Conservation (phyloP, 2,329 filamentous ascomycete species). For the Dothideomycetidae sp. region DNA sequence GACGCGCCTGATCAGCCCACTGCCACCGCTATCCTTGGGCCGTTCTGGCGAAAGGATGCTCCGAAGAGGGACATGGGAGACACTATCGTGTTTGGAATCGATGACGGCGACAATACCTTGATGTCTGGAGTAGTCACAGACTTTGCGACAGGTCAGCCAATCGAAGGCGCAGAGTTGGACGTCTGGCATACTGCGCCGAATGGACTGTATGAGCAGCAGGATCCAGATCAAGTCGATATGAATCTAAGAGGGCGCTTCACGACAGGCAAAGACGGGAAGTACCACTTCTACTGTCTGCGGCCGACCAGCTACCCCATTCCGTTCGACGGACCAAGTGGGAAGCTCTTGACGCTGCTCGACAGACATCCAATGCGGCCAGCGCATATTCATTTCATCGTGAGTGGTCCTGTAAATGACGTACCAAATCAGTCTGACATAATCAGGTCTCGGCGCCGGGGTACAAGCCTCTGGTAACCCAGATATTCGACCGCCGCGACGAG, state of each 20-base stretch:
- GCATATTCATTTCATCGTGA: slow-evolving; percentile 45
- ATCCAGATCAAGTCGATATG: slow-evolving; percentile 51
- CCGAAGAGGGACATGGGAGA: slow-evolving; percentile 56
- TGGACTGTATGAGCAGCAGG: slow-evolving; percentile 54
- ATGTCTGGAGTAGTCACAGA: slow-evolving; percentile 51
- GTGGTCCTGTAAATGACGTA: not conserved
- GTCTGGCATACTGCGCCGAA: slow-evolving; percentile 73
- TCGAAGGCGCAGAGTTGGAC: slow-evolving; percentile 54
- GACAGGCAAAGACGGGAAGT: slow-evolving; percentile 51
- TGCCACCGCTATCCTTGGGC: slow-evolving; percentile 66
- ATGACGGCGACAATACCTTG: slow-evolving; percentile 41
- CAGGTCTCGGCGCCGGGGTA: slow-evolving; percentile 40
- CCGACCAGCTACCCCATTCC: slow-evolving; percentile 40
- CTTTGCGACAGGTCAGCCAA: slow-evolving; percentile 47
- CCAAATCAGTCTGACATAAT: slow-evolving; percentile 3
- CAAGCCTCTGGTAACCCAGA: slow-evolving; percentile 60
- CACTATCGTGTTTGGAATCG: slow-evolving; percentile 43
- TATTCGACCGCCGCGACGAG: slow-evolving; percentile 54
- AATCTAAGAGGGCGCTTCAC: slow-evolving; percentile 61
- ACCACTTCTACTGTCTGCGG: slow-evolving; percentile 33
- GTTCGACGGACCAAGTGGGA: slow-evolving; percentile 44
- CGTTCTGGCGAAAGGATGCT: slow-evolving; percentile 66
- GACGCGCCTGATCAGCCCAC: slow-evolving; percentile 41
- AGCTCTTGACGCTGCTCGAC: slow-evolving; percentile 43
- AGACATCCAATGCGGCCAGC: slow-evolving; percentile 48